Conservation (phyloP, 129 eudicot genomes). For the Helichrysum umbraculigerum region DNA sequence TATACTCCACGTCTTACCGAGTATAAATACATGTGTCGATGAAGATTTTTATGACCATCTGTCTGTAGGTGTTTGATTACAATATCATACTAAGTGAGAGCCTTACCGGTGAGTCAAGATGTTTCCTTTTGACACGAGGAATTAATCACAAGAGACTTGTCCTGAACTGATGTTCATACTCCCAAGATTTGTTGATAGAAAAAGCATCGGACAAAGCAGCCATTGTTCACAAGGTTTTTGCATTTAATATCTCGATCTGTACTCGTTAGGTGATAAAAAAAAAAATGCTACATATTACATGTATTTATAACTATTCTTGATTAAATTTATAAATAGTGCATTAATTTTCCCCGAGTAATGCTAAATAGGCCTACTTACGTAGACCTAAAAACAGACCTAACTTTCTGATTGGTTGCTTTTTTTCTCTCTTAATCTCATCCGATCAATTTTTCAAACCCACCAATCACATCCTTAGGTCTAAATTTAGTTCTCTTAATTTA, state of each 20-base stretch:
- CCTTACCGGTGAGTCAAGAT: neutral
- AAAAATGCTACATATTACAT: constrained; percentile 9
- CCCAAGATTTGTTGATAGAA: constrained; percentile 14
- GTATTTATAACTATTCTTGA: constrained; percentile 23
- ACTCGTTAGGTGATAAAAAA: constrained; percentile 5
- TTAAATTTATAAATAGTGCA: neutral
- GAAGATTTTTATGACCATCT: neutral
- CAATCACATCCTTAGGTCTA: no score
- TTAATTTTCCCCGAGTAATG: no score
- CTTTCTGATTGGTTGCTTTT: no score
- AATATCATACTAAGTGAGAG: constrained; percentile 15
- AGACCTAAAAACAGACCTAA: no score
- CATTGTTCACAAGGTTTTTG: constrained; percentile 1
- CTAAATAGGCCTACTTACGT: no score
- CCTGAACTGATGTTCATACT: neutral
- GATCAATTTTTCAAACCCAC: no score
- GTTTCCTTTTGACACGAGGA: constrained; percentile 15
- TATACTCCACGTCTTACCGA: neutral
- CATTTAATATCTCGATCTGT: neutral
- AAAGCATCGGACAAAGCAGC: neutral
- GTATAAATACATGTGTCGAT: no score
- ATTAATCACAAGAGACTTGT: neutral
- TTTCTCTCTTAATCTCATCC: no score
- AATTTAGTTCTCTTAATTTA: no score
- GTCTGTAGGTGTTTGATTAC: constrained; percentile 7